These are phyloP conservation scores for Lobosporangium transversale DNA, from an alignment of 192 early-diverging fungal genomes.

Conservation along the genomic window DNA sequence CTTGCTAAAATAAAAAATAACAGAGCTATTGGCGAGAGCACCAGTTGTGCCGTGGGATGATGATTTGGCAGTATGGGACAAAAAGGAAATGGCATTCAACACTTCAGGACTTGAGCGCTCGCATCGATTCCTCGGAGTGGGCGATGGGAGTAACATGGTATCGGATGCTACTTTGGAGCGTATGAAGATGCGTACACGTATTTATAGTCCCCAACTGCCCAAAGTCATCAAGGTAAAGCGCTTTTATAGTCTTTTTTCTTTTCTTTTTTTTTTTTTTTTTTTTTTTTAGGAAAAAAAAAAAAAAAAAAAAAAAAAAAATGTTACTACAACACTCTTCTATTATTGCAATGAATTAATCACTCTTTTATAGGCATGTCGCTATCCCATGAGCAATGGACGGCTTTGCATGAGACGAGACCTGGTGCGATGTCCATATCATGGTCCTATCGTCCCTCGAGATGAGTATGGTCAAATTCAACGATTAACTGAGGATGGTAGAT, in stretches of 20 bases:
- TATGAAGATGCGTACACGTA: conserved; percentile 66
- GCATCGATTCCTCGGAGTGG: conserved; percentile 73
- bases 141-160: conserved; percentile 67
- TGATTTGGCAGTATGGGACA: conserved; percentile 75
- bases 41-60: conserved; percentile 73
- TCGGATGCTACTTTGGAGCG: conserved; percentile 60
- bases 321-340: too few species aligned
- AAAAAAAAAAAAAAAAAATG: too few species aligned
- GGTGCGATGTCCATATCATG: conserved; percentile 75
- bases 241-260: background rate
- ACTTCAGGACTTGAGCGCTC: conserved; percentile 65
- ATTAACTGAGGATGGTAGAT: conserved; percentile 20
- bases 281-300: too few species aligned
- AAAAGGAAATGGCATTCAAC: conserved; percentile 66
- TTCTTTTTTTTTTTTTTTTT: too few species aligned
- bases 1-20: too few species aligned
- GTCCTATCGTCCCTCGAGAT: conserved; percentile 67
- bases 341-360: background rate
- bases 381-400: conserved; percentile 67
- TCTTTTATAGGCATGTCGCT: conserved; percentile 64
- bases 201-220: conserved; percentile 53
- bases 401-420: conserved; percentile 74
- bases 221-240: conserved; percentile 58
- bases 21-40: conserved; percentile 64
- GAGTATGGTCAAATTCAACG: conserved; percentile 57